phyloP scores from a whole-genome alignment of 805 yeast genomes.

The Myxozyma monticola region DNA sequence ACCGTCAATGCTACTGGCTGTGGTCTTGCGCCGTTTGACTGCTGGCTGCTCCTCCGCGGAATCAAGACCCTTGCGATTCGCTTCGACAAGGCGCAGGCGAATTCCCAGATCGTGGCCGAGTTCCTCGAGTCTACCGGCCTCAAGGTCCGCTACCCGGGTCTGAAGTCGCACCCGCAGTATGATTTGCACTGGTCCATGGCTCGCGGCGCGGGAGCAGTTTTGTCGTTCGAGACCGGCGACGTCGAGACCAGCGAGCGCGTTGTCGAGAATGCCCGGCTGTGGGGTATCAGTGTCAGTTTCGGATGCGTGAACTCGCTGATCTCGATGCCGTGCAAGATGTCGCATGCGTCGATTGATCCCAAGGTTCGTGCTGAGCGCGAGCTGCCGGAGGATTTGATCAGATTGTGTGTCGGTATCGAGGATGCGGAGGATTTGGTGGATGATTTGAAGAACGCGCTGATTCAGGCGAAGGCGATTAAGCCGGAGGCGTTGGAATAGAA shows the following conservation, averaged over 20 bases:
- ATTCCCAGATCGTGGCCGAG: constrained; percentile 72
- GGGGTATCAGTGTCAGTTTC: constrained; percentile 88
- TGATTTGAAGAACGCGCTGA: constrained; percentile 74
- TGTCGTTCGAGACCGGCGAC: constrained; percentile 84
- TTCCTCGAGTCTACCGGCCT: constrained; percentile 69
- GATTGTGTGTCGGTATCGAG: constrained; percentile 92
- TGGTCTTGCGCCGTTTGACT: constrained; percentile 89
- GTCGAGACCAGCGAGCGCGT: constrained; percentile 64
- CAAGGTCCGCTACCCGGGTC: constrained; percentile 83
- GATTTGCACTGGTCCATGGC: constrained; percentile 75
- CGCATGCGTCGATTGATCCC: constrained; percentile 94
- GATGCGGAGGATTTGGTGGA: constrained; percentile 73
- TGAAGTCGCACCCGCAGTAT: constrained; percentile 76
- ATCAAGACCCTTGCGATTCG: constrained; percentile 84
- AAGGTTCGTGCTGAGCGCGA: constrained; percentile 83
- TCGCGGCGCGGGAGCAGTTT: constrained; percentile 84
- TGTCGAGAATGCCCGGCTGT: constrained; percentile 72
- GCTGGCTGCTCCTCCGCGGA: constrained; percentile 86
- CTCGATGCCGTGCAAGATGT: constrained; percentile 93
- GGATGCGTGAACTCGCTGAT: constrained; percentile 92
- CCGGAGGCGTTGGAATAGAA: constrained; percentile 5
- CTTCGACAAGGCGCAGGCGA: constrained; percentile 82
- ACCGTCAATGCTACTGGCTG: constrained; percentile 88
- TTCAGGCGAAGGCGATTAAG: constrained; percentile 58
- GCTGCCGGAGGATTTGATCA: constrained; percentile 86